phyloP scores from a whole-genome alignment of 1,139 yeast species.

The Magnusiomyces suaveolens region DNA sequence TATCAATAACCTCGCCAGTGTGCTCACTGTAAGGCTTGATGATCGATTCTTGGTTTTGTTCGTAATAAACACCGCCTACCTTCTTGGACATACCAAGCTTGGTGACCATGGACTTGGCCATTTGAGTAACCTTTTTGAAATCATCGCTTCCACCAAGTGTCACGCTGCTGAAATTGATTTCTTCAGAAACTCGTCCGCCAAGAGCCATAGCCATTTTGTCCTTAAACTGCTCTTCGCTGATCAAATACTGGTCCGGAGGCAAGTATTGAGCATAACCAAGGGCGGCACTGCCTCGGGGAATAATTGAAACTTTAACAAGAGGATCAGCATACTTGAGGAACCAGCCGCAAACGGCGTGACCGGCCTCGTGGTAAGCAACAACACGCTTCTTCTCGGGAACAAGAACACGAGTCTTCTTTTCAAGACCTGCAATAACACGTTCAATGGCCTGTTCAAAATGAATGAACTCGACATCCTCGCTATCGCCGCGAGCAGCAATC shows the following conservation, averaged over 20 bases:
- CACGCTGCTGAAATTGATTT: conserved; percentile 76
- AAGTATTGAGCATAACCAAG: conserved; percentile 96
- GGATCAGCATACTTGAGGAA: conserved; percentile 84
- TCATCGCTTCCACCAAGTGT: conserved; percentile 96
- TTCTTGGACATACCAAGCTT: conserved; percentile 82
- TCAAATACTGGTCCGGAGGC: conserved; percentile 84
- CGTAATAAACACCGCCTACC: conserved; percentile 75
- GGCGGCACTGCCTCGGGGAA: conserved; percentile 95
- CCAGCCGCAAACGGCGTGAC: conserved; percentile 99
- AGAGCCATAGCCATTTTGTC: conserved; percentile 95
- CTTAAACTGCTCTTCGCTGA: conserved; percentile 64
- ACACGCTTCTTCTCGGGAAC: conserved; percentile 75
- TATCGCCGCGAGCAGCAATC: conserved; percentile 81
- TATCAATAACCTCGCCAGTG: conserved; percentile 71
- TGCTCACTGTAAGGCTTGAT: conserved; percentile 88
- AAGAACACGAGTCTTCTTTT: conserved; percentile 76
- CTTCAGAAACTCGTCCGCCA: conserved; percentile 95
- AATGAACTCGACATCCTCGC: conserved; percentile 53
- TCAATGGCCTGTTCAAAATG: conserved; percentile 96
- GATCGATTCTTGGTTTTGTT: conserved; percentile 34
- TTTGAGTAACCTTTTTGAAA: conserved; percentile 88
- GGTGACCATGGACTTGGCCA: conserved; percentile 90
- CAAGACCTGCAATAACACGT: conserved; percentile 93
- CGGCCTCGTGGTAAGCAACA: conserved; percentile 97
- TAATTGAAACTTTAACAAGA: conserved; percentile 83